phyloP scores from a whole-genome alignment of 805 yeast genomes.

The Pichia californica region DNA sequence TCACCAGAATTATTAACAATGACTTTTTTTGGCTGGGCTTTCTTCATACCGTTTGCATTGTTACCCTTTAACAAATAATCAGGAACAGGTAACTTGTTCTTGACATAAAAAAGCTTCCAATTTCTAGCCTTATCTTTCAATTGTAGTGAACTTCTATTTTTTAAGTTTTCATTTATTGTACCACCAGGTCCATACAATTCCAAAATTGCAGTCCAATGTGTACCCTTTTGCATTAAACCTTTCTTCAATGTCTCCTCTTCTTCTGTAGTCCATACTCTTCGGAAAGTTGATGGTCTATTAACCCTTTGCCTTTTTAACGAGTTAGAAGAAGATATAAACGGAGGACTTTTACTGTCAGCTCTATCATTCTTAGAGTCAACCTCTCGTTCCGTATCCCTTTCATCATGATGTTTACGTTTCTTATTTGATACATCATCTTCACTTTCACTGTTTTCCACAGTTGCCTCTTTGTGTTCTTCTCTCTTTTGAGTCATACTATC shows the following conservation, averaged over 20 bases:
- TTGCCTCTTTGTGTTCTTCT: too few species aligned
- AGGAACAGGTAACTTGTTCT: conserved; percentile 72
- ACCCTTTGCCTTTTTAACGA: conserved; percentile 17
- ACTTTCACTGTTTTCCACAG: not conserved
- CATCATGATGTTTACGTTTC: conserved; percentile 2
- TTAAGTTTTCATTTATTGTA: conserved; percentile 69
- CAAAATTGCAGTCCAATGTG: conserved; percentile 88
- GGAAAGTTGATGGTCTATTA: conserved; percentile 28
- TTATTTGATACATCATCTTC: too few species aligned
- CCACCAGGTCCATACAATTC: conserved; percentile 96
- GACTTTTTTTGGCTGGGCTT: not conserved
- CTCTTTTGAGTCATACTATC: not conserved
- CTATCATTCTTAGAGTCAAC: not conserved
- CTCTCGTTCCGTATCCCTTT: too few species aligned
- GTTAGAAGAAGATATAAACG: not conserved
- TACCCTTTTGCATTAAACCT: conserved; percentile 80
- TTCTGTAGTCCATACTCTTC: conserved; percentile 80
- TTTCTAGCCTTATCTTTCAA: conserved; percentile 94
- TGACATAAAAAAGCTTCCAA: conserved; percentile 83
- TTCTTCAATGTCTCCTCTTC: conserved; percentile 81
- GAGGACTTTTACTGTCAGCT: not conserved
- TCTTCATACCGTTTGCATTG: conserved; percentile 41
- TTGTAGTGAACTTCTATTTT: conserved; percentile 86
- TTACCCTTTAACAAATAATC: conserved; percentile 74
- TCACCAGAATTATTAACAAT: not conserved